Percentiles rank a stretch among this genome's conserved stretches.
phyloP scores from a whole-genome alignment of 2,329 filamentous ascomycete species.

The Talaromyces sp. region DNA sequence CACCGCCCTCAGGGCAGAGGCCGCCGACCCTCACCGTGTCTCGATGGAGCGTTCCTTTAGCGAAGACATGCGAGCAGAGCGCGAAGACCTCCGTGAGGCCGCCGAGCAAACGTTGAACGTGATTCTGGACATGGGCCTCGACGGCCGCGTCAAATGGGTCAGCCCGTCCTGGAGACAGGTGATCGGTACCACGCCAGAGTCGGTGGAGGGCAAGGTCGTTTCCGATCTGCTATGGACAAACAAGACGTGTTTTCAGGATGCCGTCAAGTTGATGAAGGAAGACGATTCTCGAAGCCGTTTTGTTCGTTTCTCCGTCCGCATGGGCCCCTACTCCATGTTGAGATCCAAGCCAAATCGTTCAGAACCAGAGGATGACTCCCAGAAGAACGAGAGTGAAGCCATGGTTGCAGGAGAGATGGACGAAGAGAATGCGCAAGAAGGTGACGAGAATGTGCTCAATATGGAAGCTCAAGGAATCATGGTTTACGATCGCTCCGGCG shows the following conservation, averaged over 20 bases:
- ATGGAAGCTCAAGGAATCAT: constrained; percentile 97
- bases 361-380: constrained; percentile 4
- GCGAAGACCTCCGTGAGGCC: constrained; percentile 88
- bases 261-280: constrained; percentile 80
- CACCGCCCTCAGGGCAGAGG: constrained; percentile 39
- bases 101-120: constrained; percentile 95
- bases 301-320: constrained; percentile 69
- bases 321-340: constrained; percentile 65
- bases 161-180: constrained; percentile 95
- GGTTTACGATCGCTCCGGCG: constrained; percentile 86
- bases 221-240: constrained; percentile 77
- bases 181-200: constrained; percentile 70
- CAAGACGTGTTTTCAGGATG: constrained; percentile 72
- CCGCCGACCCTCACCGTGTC: constrained; percentile 30
- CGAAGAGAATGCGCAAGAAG: constrained; percentile 28
- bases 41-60: constrained; percentile 63
- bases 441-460: constrained; percentile 55
- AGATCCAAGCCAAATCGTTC: constrained; percentile 29
- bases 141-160: constrained; percentile 89
- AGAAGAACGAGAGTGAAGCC: constrained; percentile 1
- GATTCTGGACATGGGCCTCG: constrained; percentile 87
- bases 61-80: constrained; percentile 86
- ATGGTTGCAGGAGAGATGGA: constrained; percentile 17
- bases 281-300: constrained; percentile 92
- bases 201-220: constrained; percentile 71